Conservation (phyloP, 2,329 filamentous ascomycete genomes). For the Botrytis paeoniae region DNA sequence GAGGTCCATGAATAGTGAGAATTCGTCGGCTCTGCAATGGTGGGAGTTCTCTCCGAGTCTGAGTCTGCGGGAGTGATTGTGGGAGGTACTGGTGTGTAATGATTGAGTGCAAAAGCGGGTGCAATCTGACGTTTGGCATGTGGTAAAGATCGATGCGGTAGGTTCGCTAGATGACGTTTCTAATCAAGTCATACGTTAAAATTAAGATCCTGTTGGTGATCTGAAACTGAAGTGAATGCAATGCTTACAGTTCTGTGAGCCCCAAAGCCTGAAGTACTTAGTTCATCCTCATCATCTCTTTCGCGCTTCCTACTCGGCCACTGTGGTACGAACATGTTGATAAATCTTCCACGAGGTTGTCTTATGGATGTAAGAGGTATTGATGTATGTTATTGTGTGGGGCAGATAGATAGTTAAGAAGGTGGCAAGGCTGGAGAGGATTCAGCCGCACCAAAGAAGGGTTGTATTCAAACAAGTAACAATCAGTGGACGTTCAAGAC, state of each 20-base stretch:
- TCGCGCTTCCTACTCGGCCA: slow-evolving; percentile 32
- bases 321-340: slow-evolving; percentile 11
- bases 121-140: slow-evolving; percentile 26
- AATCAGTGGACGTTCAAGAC: not conserved
- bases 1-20: slow-evolving; percentile 33
- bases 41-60: slow-evolving; percentile 33
- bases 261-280: slow-evolving; percentile 31
- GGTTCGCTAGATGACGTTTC: slow-evolving; percentile 36
- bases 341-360: not conserved
- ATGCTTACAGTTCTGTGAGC: slow-evolving; percentile 35
- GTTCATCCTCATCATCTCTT: slow-evolving; percentile 35
- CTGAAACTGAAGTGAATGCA: not conserved
- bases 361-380: not conserved
- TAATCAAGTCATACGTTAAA: slow-evolving; percentile 21
- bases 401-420: not conserved
- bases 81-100: slow-evolving; percentile 31
- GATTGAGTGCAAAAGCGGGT: slow-evolving; percentile 25
- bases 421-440: not conserved
- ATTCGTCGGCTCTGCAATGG: slow-evolving; percentile 23
- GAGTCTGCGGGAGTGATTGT: slow-evolving; percentile 37
- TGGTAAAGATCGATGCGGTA: slow-evolving; percentile 34
- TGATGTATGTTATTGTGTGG: not conserved
- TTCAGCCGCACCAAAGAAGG: not conserved
- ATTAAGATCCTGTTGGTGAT: slow-evolving; percentile 3
- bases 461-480: not conserved